Evolutionary conservation across 306 rosid genomes (phyloP).

Genomic region (Vigna radiata): DNA sequence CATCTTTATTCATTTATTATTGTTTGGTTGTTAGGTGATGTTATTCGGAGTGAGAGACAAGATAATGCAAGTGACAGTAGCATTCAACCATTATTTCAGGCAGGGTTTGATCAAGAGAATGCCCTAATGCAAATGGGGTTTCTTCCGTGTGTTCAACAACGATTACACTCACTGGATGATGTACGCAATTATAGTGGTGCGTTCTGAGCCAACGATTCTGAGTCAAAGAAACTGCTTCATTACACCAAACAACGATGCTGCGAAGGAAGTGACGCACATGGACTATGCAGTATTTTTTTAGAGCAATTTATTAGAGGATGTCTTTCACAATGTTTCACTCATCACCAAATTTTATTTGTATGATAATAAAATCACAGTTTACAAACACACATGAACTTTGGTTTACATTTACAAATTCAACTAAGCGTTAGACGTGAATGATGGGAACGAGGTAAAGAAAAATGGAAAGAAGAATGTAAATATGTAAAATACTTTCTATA

Average conservation of each 20-base stretch:
- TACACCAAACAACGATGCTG: constrained; percentile 48
- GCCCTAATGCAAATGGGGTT: constrained; percentile 82
- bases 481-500: too few relatives aligned
- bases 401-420: too few relatives aligned
- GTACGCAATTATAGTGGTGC: constrained; percentile 91
- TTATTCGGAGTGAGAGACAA: constrained; percentile 78
- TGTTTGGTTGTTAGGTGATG: constrained; percentile 60
- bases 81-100: constrained; percentile 92
- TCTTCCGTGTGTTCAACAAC: constrained; percentile 79
- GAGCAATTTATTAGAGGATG: neutral
- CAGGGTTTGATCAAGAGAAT: constrained; percentile 77
- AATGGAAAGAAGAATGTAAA: too few relatives aligned
- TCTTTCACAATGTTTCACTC: neutral
- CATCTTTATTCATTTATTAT: neutral
- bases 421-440: too few relatives aligned
- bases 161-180: constrained; percentile 89
- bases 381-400: too few relatives aligned
- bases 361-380: too few relatives aligned
- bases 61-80: constrained; percentile 81
- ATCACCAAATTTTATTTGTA: too few relatives aligned
- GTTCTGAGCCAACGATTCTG: constrained; percentile 72
- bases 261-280: constrained; percentile 71
- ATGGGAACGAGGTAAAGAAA: too few relatives aligned
- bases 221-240: constrained; percentile 85
- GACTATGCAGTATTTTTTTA: constrained; percentile 43